Evolutionary conservation across 1,284 basidiomycete species (phyloP), one percentile per base, ranked within the genome.

Genomic region (Ustilago cynodontis): DNA sequence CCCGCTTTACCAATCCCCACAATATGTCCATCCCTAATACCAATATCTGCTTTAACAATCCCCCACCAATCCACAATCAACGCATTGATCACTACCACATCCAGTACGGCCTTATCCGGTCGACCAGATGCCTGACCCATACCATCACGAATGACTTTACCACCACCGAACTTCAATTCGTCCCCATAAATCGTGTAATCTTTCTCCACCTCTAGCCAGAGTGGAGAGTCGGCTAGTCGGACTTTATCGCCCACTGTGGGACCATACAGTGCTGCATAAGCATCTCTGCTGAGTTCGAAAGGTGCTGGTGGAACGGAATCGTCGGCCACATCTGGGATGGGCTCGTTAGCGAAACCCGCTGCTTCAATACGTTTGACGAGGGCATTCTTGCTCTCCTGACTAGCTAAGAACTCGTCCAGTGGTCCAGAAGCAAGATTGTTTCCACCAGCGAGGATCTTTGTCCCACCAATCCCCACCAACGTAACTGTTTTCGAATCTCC

Each of bases 21-120:
- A 75, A 99, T 98, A 59, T 88, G 82, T 0, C 96, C 96, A 70
- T 91, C 86, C 87, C 93, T 94, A 72, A 99, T 90, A 43, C 97
- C 97, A 59, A 99, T 94, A 84, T 99, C 97, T n/a, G 96, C 96
- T 89, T 98, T 98, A 90, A 93, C 93, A 71, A 99, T 96, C 1
- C 95, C 95, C 47, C 91, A 91, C 93, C 94, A 98, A 86, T 99
- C 95, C 47, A 99, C 87, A 70, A 99, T 92, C 54, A 99, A 89
- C 0, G 93, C 94, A 84, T 98, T 99, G 45, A 94, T 97, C 81
- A 99, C 93, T 58, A 98, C 92, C 9, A 95, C 89, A 84, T 99
- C 97, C 49, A 99, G 89, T 0, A 92, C 90, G 55, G 93, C 91
- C 0, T 81, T 79, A 20, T 93, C 90, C 0, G 90, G 87, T 9